These are phyloP conservation scores for Apiospora malaysiana DNA, from an alignment of 2,329 filamentous ascomycete species.

Conservation along the genomic window DNA sequence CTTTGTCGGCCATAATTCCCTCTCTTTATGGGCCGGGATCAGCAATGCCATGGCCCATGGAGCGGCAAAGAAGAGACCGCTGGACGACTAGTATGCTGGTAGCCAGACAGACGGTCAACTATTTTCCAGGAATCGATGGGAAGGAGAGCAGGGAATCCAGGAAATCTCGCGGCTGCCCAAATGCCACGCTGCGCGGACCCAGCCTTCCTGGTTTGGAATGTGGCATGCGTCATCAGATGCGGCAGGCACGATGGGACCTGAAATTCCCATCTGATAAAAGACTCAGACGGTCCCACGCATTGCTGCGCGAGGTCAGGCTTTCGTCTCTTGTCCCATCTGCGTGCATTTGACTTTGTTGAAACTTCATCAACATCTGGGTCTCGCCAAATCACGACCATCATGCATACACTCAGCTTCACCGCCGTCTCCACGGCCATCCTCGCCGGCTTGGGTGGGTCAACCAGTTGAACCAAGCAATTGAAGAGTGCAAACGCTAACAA, in stretches of 20 bases:
- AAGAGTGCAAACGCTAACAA: too few species aligned
- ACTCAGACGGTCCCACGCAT: not conserved
- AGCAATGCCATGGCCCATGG: not conserved
- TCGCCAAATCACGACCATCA: not conserved
- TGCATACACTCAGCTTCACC: slow-evolving; percentile 15
- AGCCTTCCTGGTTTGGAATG: slow-evolving; percentile 14
- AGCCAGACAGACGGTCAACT: not conserved
- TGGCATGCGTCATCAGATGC: not conserved
- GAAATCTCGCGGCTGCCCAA: not conserved
- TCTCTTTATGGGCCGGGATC: not conserved
- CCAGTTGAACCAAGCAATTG: too few species aligned
- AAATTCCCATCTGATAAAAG: not conserved
- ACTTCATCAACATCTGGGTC: not conserved
- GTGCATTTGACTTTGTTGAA: not conserved
- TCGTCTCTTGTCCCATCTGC: not conserved
- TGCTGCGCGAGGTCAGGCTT: not conserved
- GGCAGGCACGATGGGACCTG: not conserved
- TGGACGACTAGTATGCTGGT: not conserved
- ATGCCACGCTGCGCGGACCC: slow-evolving; percentile 2
- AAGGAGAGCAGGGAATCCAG: not conserved
- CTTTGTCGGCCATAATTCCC: not conserved
- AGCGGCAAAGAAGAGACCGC: not conserved
- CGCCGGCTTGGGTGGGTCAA: not conserved
- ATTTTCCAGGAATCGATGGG: slow-evolving; percentile 14
- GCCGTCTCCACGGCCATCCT: slow-evolving; percentile 5